These are phyloP conservation scores for Kodamaea ohmeri DNA, from an alignment of 1,139 yeast species.

Conservation along the genomic window DNA sequence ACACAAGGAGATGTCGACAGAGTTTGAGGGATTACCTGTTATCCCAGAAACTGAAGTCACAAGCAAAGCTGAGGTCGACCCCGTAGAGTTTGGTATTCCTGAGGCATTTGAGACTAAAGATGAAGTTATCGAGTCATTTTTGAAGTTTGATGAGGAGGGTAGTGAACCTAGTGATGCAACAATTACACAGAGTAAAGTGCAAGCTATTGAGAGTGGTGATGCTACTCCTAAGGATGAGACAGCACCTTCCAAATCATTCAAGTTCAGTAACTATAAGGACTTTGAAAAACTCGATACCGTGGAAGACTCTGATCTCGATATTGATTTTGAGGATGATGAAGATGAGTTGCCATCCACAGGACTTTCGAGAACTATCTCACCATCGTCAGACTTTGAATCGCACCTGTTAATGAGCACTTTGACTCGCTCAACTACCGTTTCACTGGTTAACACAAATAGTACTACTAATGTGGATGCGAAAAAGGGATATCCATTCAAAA, in stretches of 20 bases:
- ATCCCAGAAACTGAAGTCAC: no score
- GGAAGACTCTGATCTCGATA: constrained; percentile 20
- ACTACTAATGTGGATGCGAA: constrained; percentile 11
- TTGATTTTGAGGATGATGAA: constrained; percentile 27
- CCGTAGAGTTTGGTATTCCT: background rate
- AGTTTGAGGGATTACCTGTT: background rate
- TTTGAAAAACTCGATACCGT: constrained; percentile 18
- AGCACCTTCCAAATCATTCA: constrained; percentile 2
- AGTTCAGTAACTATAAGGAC: constrained; percentile 17
- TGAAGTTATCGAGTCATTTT: constrained; percentile 5
- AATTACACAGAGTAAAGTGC: constrained; percentile 1
- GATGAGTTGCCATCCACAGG: constrained; percentile 25
- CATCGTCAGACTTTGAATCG: constrained; percentile 34
- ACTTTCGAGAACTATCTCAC: constrained; percentile 42
- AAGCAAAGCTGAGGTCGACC: no score
- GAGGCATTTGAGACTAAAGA: constrained; percentile 5
- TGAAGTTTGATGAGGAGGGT: constrained; percentile 9
- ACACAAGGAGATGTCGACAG: constrained; percentile 12
- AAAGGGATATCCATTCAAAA: constrained; percentile 17
- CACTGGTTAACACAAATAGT: constrained; percentile 23
- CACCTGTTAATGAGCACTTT: constrained; percentile 39
- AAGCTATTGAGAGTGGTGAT: background rate
- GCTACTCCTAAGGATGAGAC: background rate
- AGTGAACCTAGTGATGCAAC: constrained; percentile 3
- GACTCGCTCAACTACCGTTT: constrained; percentile 46